Evolutionary conservation across 2,329 filamentous ascomycete species (phyloP), one percentile per base, ranked within the genome.

Genomic region (Raffaelea deltoideospora): DNA sequence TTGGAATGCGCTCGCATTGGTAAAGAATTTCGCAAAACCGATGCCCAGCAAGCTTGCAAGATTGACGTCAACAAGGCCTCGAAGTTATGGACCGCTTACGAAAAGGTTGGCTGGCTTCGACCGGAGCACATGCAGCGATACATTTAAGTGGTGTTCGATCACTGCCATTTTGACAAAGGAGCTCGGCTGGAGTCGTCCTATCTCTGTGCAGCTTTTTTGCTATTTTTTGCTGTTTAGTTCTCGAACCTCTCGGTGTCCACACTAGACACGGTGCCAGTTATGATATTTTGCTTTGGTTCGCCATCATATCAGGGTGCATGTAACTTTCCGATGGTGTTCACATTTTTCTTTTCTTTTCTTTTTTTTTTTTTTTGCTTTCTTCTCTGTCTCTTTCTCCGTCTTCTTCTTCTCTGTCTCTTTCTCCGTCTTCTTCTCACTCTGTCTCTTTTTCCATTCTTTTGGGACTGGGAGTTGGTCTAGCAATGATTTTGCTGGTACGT

Each of bases 1-100:
- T 69, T 88, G 24, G 72, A 79, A 35, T 72, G 70, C 41, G 71
- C 76, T 3, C 60, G 63, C 38, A 75, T 73, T 26, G 70, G 71
- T 52, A 90, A 92, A 57, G 81, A 87, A 50, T 95, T 94, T 56
- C 78, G 84, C 54, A 94, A 94, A 69, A 96, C 88, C 1, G 84
- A 94, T 53, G 85, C 86, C 5, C 88, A 96, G 56, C 83, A 93
- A 55, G 85, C 84, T n/a, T 93, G 85, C 69, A 92, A 92, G 64
- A 94, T 95, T 45, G 88, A 96, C 50, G 88, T 96, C 38, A 95
- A 95, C 65, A 96, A 95, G 64, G 85, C 87, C 3, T 92, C 84
- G 46, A 88, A 88, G 56, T 66, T 96, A 33, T 94, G 85, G 82
- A 77, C 76, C 27, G 85, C 85, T 6, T 96, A 84, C 52, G 82